These are phyloP conservation scores for Raddia guianensis DNA, from an alignment of 176 grass and related monocot genomes.

Conservation along the genomic window DNA sequence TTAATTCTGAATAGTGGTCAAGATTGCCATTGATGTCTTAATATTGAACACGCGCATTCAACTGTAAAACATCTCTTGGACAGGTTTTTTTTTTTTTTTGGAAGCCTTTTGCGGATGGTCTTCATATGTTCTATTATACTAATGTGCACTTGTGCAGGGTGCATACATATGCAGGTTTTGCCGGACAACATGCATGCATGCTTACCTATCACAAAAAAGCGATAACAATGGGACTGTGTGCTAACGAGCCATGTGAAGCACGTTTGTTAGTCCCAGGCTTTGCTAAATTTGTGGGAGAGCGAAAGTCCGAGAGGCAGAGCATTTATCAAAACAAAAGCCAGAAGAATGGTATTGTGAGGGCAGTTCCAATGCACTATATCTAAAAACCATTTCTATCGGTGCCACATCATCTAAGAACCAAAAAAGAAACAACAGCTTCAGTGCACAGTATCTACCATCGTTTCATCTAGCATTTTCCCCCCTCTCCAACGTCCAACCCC, in stretches of 20 bases:
- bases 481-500: too few relatives aligned
- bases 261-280: neutral
- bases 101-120: neutral
- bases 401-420: too few relatives aligned
- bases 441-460: too few relatives aligned
- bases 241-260: neutral
- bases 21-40: neutral
- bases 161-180: neutral
- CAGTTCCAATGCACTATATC: too few relatives aligned
- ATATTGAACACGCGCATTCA: neutral
- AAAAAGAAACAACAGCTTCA: too few relatives aligned
- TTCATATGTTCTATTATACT: neutral
- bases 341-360: neutral
- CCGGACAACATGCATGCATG: neutral
- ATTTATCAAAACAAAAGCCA: conserved; percentile 16
- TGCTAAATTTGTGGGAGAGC: neutral
- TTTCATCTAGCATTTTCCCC: too few relatives aligned
- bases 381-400: too few relatives aligned
- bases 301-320: neutral
- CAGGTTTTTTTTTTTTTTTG: too few relatives aligned
- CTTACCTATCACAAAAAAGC: neutral
- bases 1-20: neutral
- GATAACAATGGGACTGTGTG: neutral
- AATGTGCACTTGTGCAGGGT: neutral
- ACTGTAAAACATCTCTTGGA: neutral